These are phyloP conservation scores for Coemansia javaensis DNA, from an alignment of 192 early-diverging fungal genomes.

Conservation along the genomic window DNA sequence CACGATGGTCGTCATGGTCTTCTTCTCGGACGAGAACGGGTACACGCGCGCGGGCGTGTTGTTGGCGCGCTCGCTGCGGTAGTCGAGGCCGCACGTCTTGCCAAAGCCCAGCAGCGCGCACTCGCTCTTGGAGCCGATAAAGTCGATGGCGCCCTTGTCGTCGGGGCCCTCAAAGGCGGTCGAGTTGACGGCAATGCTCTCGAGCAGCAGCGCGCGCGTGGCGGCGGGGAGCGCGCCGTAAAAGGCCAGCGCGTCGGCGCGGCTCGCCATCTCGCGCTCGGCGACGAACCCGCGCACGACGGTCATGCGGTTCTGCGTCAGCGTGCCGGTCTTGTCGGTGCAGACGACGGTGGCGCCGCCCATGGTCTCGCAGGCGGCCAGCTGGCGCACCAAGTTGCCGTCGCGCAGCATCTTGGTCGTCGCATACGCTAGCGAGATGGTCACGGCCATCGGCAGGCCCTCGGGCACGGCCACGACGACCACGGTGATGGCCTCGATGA, in stretches of 20 bases:
- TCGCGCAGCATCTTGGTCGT: constrained; percentile 78
- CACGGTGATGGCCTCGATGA: constrained; percentile 78
- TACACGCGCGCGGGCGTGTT: constrained; percentile 60
- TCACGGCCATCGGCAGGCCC: constrained; percentile 84
- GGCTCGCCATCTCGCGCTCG: constrained; percentile 37
- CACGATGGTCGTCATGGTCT: constrained; percentile 80
- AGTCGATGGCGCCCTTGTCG: constrained; percentile 55
- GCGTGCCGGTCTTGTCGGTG: constrained; percentile 84
- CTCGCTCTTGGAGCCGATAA: constrained; percentile 80
- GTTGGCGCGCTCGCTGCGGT: constrained; percentile 53
- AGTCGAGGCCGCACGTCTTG: constrained; percentile 60
- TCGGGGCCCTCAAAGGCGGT: constrained; percentile 70
- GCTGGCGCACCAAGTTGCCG: constrained; percentile 73
- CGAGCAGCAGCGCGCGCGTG: constrained; percentile 46
- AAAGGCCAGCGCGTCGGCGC: constrained; percentile 50
- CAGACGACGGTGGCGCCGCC: constrained; percentile 78
- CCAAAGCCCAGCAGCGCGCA: constrained; percentile 67
- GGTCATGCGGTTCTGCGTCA: constrained; percentile 82
- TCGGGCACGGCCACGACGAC: constrained; percentile 83
- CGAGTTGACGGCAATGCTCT: constrained; percentile 69
- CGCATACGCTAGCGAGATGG: constrained; percentile 77
- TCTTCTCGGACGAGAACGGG: constrained; percentile 86
- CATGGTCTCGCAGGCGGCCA: constrained; percentile 80
- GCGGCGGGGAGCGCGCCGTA: constrained; percentile 40
- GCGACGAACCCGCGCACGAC: constrained; percentile 63